A percentile compares a stretch with the other conserved stretches of the same genome.
These are phyloP conservation scores for Capsicum baccatum DNA, from an alignment of 257 asterid genomes.

Conservation along the genomic window DNA sequence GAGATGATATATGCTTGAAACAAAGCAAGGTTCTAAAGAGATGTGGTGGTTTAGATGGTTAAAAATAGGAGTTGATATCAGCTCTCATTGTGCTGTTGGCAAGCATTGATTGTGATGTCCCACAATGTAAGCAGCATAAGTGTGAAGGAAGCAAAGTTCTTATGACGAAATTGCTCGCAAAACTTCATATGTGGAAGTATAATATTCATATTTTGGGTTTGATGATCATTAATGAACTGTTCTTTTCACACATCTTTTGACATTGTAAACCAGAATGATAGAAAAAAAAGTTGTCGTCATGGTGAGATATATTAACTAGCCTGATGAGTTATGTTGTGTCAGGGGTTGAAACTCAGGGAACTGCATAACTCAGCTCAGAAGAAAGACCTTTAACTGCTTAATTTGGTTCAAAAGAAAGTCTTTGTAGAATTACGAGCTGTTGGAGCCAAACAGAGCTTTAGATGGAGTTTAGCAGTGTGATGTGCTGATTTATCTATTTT, in stretches of 20 bases:
- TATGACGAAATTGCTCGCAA: not conserved
- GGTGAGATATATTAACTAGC: not conserved
- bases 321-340: not conserved
- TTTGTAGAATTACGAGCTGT: not conserved
- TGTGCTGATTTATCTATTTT: conserved; percentile 42
- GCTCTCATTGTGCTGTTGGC: not conserved
- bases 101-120: not conserved
- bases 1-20: conserved; percentile 1
- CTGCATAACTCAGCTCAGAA: not conserved
- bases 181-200: conserved; percentile 8
- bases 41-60: conserved; percentile 5
- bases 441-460: not conserved
- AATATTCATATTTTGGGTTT: not conserved
- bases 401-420: not conserved
- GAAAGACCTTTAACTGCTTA: not conserved
- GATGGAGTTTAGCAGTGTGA: not conserved
- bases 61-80: not conserved
- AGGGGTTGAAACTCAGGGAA: not conserved
- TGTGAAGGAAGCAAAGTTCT: not conserved
- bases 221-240: not conserved
- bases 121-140: not conserved
- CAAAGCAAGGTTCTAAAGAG: not conserved
- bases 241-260: not conserved
- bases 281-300: not conserved
- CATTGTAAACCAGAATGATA: conserved; percentile 12